Evolutionary conservation across 2,329 filamentous ascomycete genomes (phyloP), one percentile per base, ranked within the genome.

Genomic region (Calcarisporium arbuscula): DNA sequence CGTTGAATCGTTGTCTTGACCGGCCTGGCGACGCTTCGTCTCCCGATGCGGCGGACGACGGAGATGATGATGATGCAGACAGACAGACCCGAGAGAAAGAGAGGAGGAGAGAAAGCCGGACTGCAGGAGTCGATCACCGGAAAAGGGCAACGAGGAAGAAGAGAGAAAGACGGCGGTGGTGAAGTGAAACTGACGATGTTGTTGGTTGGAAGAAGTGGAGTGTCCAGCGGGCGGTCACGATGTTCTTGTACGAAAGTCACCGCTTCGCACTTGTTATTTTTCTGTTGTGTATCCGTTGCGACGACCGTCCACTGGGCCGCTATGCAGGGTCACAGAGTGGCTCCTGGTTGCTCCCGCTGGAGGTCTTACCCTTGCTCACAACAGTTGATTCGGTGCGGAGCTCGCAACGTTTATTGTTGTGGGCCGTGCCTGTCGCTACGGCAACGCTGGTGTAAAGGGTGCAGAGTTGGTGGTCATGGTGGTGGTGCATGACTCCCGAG

Each of bases 221-320:
- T 22, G 16, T 16, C 22, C 18, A 23, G 19, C 30, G 19, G 31
- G 25, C 23, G 26, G 46, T 44, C 44, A 46, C 43, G 51, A 51
- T 55, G 54, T 51, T 56, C 53, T 57, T 53, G 51, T 56, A 57
- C 41, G 43, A 41, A 39, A 30, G 41, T 36, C 42, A 33, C 28
- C 30, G 37, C 34, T 37, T 9, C 8, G 32, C 23, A 40, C 38
- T 36, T 52, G 47, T 53, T 53, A 43, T 53, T 51, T 42, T 42
- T 30, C 27, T 26, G 14, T 11, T 19, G 14, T 12, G 23, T 21
- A 31, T n/a, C n/a, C n/a, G n/a, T n/a, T n/a, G n/a, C n/a, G n/a
- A n/a, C n/a, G n/a, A n/a, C n/a, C n/a, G n/a, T n/a, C n/a, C n/a
- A n/a, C n/a, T n/a, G n/a, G n/a, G n/a, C 29, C 20, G 23, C 18